Conservation (phyloP, 768 basidiomycete species). For the Lyophyllum atratum region DNA sequence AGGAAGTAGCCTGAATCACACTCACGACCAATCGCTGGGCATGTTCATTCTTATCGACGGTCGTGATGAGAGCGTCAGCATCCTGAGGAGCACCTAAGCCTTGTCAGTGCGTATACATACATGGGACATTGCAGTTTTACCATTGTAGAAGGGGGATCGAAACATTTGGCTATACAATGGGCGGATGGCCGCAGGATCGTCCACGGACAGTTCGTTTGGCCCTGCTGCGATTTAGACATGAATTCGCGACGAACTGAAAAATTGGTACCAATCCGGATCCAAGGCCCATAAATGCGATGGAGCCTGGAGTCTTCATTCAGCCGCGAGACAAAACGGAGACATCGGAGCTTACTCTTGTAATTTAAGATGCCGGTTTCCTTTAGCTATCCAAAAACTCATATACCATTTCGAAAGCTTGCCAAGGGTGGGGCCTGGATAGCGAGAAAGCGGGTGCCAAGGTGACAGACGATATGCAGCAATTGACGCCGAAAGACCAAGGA, state of each 20-base stretch:
- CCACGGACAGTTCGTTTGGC: slow-evolving; percentile 38
- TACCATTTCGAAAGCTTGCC: slow-evolving; percentile 9
- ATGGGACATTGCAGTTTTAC: neutral
- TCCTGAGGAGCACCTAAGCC: slow-evolving; percentile 11
- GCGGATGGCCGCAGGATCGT: slow-evolving; percentile 22
- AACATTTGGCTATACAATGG: slow-evolving; percentile 29
- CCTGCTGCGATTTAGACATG: slow-evolving; percentile 20
- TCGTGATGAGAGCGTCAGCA: slow-evolving; percentile 22
- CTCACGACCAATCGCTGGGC: slow-evolving; percentile 10
- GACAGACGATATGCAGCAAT: slow-evolving; percentile 11
- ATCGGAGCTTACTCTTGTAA: neutral
- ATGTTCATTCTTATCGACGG: slow-evolving; percentile 15
- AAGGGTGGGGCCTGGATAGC: slow-evolving; percentile 7
- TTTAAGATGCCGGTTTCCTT: slow-evolving; percentile 1
- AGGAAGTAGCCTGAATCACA: neutral
- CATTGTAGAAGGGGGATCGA: slow-evolving; percentile 25
- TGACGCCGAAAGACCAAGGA: slow-evolving; percentile 1
- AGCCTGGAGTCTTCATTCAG: slow-evolving; percentile 19
- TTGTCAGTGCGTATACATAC: neutral
- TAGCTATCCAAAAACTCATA: slow-evolving; percentile 4
- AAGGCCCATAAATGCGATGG: slow-evolving; percentile 31
- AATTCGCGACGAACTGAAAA: neutral
- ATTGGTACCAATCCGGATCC: slow-evolving; percentile 33
- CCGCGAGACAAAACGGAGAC: neutral
- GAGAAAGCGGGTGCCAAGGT: slow-evolving; percentile 7